phyloP scores from a whole-genome alignment of 768 basidiomycete species.

The Candolleomyces eurysporus region DNA sequence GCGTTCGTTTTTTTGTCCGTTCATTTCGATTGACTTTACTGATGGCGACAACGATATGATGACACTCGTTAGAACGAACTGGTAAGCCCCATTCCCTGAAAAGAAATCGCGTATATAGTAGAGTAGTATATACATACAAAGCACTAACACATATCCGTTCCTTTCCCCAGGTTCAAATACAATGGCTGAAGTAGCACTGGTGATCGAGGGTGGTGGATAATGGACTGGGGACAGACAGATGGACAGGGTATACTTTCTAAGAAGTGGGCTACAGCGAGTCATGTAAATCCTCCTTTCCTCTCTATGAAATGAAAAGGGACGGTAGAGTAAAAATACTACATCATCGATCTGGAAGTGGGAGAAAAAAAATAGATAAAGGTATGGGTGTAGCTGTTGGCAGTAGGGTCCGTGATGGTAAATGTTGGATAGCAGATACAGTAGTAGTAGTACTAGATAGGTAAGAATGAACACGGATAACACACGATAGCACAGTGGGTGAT shows the following conservation, averaged over 20 bases:
- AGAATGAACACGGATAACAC: too few relatives aligned
- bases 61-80: background rate
- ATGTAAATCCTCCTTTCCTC: too few relatives aligned
- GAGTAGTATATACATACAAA: too few relatives aligned
- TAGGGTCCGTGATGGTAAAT: background rate
- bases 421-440: conserved; percentile 2
- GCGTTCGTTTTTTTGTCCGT: conserved; percentile 8
- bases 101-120: too few relatives aligned
- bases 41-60: too few relatives aligned
- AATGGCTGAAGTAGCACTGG: conserved; percentile 36
- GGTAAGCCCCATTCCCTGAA: background rate
- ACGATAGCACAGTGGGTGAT: background rate
- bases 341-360: too few relatives aligned
- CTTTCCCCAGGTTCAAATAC: conserved; percentile 53
- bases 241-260: too few relatives aligned
- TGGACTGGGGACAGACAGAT: background rate
- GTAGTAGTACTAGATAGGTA: background rate
- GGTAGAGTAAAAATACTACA: too few relatives aligned
- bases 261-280: background rate
- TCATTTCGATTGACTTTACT: background rate
- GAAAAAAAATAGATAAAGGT: too few relatives aligned
- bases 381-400: too few relatives aligned
- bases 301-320: too few relatives aligned
- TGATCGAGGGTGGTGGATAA: background rate
- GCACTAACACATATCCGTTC: background rate